Evolutionary conservation across 2,329 filamentous ascomycete species (phyloP).

Genomic region (Aspergillus latus): DNA sequence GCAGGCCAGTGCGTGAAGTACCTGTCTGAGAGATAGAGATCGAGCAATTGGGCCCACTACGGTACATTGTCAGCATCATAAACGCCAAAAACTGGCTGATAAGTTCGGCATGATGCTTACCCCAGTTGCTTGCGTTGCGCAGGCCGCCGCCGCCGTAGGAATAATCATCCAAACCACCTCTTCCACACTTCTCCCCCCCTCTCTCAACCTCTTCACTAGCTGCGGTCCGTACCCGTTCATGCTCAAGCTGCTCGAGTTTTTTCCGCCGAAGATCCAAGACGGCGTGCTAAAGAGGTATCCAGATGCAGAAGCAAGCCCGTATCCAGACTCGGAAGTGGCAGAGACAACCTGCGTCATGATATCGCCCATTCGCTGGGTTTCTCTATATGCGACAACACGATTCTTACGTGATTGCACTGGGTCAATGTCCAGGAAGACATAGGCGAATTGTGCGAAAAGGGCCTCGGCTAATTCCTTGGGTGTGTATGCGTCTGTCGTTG

Average conservation of each 20-base stretch:
- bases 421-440: slow-evolving; percentile 17
- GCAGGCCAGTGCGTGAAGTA: slow-evolving; percentile 13
- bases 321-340: background rate
- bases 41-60: slow-evolving; percentile 17
- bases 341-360: slow-evolving; percentile 5
- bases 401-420: slow-evolving; percentile 7
- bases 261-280: background rate
- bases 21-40: slow-evolving; percentile 15
- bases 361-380: slow-evolving; percentile 7
- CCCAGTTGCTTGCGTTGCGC: slow-evolving; percentile 15
- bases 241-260: background rate
- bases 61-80: background rate
- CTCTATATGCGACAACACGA: background rate
- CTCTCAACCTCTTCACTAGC: slow-evolving; percentile 5
- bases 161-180: slow-evolving; percentile 15
- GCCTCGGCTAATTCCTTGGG: slow-evolving; percentile 34
- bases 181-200: slow-evolving; percentile 11
- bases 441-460: slow-evolving; percentile 10
- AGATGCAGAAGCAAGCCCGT: background rate
- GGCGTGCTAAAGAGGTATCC: background rate
- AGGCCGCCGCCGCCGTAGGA: slow-evolving; percentile 14
- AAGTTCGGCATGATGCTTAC: slow-evolving; percentile 1
- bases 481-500: slow-evolving; percentile 53
- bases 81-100: too few relatives aligned
- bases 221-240: slow-evolving; percentile 8